A percentile compares a stretch with the other conserved stretches of the same genome.
phyloP scores from a whole-genome alignment of 1,139 yeast genomes.

The Pichia sp. region DNA sequence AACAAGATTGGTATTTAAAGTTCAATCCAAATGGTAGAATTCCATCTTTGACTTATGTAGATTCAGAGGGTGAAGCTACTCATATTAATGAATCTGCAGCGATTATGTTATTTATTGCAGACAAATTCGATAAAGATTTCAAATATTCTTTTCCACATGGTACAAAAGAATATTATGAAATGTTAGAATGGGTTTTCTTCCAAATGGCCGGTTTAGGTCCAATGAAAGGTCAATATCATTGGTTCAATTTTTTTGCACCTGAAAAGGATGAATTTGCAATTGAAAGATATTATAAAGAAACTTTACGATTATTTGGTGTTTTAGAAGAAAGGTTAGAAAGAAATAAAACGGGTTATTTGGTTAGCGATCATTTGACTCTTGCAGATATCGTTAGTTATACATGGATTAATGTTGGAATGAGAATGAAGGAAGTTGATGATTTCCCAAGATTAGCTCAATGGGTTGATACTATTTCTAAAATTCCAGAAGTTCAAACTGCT shows the following conservation, averaged over 20 bases:
- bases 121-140: slow-evolving; percentile 49
- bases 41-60: slow-evolving; percentile 49
- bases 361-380: slow-evolving; percentile 48
- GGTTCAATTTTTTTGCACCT: slow-evolving; percentile 38
- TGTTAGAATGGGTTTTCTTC: slow-evolving; percentile 47
- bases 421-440: slow-evolving; percentile 35
- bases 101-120: slow-evolving; percentile 49
- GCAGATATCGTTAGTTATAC: slow-evolving; percentile 47
- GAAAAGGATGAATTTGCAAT: slow-evolving; percentile 49
- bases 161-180: slow-evolving; percentile 42
- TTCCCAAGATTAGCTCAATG: slow-evolving; percentile 42
- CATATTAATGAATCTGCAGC: slow-evolving; percentile 53
- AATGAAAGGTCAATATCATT: slow-evolving; percentile 53
- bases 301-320: slow-evolving; percentile 47
- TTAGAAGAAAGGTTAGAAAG: slow-evolving; percentile 41
- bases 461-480: slow-evolving; percentile 35
- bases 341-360: slow-evolving; percentile 45
- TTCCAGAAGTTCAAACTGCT: slow-evolving; percentile 39
- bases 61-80: slow-evolving; percentile 34
- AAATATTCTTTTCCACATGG: slow-evolving; percentile 43
- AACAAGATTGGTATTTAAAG: slow-evolving; percentile 47
- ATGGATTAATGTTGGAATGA: slow-evolving; percentile 29
- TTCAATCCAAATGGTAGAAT: slow-evolving; percentile 60
- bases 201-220: slow-evolving; percentile 59
- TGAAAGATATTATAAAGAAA: slow-evolving; percentile 44